phyloP scores from a whole-genome alignment of 2,329 filamentous ascomycete genomes.

The Pseudonectria foliicola region DNA sequence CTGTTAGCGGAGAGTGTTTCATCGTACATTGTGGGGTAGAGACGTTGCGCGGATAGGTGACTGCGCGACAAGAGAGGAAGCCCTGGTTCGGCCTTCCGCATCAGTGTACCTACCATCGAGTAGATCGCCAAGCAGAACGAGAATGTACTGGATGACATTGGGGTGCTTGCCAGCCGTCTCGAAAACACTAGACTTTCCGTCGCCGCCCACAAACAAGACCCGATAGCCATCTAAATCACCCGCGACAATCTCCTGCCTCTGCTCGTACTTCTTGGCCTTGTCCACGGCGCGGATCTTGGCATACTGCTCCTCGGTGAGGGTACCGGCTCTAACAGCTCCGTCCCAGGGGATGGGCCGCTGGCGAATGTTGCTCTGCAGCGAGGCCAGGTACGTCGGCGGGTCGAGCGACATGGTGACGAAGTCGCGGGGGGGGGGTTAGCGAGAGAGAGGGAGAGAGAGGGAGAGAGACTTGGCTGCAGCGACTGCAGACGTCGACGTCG shows the following conservation, averaged over 20 bases:
- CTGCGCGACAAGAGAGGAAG: too few relatives aligned
- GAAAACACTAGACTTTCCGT: constrained; percentile 64
- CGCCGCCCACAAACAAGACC: constrained; percentile 68
- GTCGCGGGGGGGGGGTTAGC: constrained; percentile 7
- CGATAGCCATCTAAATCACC: constrained; percentile 73
- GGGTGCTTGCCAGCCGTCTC: constrained; percentile 78
- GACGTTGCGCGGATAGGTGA: constrained; percentile 2
- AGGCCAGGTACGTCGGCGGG: constrained; percentile 75
- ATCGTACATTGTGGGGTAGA: background rate
- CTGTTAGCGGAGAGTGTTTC: constrained; percentile 4
- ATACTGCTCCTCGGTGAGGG: constrained; percentile 87
- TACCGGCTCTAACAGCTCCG: constrained; percentile 85
- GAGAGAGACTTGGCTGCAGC: too few relatives aligned
- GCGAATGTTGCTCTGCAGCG: constrained; percentile 94
- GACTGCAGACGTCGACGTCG: constrained; percentile 1
- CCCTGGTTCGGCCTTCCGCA: too few relatives aligned
- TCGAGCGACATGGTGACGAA: constrained; percentile 71
- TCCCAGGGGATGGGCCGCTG: constrained; percentile 96
- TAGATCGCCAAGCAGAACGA: constrained; percentile 82
- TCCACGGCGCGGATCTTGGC: constrained; percentile 95
- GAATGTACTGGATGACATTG: constrained; percentile 90
- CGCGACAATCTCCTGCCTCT: constrained; percentile 76
- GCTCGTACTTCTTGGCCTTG: constrained; percentile 81
- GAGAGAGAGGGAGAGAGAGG: constrained; percentile 2
- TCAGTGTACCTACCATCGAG: constrained; percentile 60